Conservation (phyloP, 306 rosid genomes). For the Myrica gale region DNA sequence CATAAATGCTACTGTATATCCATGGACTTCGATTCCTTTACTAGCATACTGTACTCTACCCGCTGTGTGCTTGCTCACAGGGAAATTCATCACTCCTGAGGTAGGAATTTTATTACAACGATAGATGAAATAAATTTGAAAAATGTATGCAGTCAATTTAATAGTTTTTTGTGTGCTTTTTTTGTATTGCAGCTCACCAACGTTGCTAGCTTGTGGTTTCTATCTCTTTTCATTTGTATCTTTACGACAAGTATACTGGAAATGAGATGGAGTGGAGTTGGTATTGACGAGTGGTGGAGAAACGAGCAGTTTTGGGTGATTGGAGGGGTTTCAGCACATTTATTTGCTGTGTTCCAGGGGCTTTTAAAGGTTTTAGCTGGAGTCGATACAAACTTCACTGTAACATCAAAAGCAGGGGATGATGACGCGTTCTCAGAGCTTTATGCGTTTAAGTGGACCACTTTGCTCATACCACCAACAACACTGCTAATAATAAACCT, state of each 20-base stretch:
- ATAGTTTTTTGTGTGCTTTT: constrained; percentile 11
- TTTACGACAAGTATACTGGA: constrained; percentile 57
- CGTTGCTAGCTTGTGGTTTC: constrained; percentile 60
- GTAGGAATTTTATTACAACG: constrained; percentile 24
- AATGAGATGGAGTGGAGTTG: constrained; percentile 75
- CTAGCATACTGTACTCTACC: constrained; percentile 68
- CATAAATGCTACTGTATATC: constrained; percentile 61
- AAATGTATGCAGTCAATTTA: not conserved
- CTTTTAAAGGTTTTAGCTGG: constrained; percentile 59
- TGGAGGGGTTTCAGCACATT: constrained; percentile 63
- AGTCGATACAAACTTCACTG: constrained; percentile 51
- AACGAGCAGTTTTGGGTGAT: constrained; percentile 80
- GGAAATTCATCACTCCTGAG: constrained; percentile 70
- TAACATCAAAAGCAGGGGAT: constrained; percentile 40
- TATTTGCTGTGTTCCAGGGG: constrained; percentile 60
- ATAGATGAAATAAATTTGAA: not conserved
- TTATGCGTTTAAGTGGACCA: constrained; percentile 52
- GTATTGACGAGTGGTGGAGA: constrained; percentile 78
- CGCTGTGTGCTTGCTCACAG: constrained; percentile 69
- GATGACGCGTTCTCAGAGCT: constrained; percentile 29
- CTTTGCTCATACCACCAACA: constrained; percentile 69
- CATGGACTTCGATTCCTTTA: constrained; percentile 71
- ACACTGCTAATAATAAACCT: constrained; percentile 57
- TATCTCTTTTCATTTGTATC: constrained; percentile 62
- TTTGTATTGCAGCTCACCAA: constrained; percentile 45